phyloP scores from a whole-genome alignment of 495 filamentous ascomycete species.

The Chaetomium tenue region DNA sequence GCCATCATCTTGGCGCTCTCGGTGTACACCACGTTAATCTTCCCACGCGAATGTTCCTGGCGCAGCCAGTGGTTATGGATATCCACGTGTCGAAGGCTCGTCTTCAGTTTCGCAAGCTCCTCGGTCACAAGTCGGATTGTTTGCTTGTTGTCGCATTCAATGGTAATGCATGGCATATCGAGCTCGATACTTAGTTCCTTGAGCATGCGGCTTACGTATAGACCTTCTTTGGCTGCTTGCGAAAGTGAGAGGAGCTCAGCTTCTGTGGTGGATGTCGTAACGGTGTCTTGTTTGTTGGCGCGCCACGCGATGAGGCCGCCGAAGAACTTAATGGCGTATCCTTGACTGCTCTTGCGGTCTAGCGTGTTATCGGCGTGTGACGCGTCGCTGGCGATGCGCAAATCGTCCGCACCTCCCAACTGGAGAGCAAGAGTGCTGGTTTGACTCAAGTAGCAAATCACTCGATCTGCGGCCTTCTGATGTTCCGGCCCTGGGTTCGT shows the following conservation, averaged over 20 bases:
- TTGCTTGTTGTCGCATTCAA: background rate
- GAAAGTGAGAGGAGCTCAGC: constrained; percentile 30
- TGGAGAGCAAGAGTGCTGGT: background rate
- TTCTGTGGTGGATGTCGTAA: constrained; percentile 35
- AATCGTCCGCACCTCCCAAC: background rate
- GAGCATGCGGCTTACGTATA: background rate
- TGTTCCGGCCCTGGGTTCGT: constrained; percentile 1
- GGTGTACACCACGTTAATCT: background rate
- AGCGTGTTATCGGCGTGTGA: constrained; percentile 15
- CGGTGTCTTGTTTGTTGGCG: constrained; percentile 29
- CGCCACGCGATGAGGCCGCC: constrained; percentile 29
- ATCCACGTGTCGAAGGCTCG: background rate
- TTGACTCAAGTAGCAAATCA: background rate
- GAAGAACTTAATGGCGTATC: constrained; percentile 31
- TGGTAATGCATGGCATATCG: background rate
- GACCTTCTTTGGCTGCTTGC: constrained; percentile 25
- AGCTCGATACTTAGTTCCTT: background rate
- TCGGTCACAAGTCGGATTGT: too few relatives aligned
- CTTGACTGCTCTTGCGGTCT: constrained; percentile 20
- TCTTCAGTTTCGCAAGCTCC: background rate
- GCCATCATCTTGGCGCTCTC: background rate
- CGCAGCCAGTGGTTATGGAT: constrained; percentile 3
- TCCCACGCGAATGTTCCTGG: background rate
- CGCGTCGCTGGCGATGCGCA: constrained; percentile 14
- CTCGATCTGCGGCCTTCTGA: background rate